A percentile compares a stretch with the other conserved stretches of the same genome.
phyloP scores from a whole-genome alignment of 176 grass and related monocot genomes.

The Pharus latifolius region DNA sequence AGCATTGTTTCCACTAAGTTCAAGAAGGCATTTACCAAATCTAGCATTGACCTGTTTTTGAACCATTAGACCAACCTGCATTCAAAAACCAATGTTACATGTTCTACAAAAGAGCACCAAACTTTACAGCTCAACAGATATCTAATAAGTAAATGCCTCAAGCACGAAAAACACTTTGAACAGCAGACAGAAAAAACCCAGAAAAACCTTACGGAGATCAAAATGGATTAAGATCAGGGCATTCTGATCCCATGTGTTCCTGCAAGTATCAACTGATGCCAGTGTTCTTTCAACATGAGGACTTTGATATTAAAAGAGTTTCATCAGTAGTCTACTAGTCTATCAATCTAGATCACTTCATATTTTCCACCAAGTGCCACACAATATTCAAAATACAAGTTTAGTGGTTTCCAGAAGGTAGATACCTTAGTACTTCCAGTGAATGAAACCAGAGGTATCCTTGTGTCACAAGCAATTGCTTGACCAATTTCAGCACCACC shows the following conservation, averaged over 20 bases:
- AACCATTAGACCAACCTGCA: constrained; percentile 83
- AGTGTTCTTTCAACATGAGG: too few species aligned
- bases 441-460: constrained; percentile 92
- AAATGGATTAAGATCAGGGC: background rate
- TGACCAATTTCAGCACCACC: constrained; percentile 84
- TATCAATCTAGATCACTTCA: background rate
- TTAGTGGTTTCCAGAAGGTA: background rate
- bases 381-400: background rate
- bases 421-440: constrained; percentile 92
- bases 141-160: background rate
- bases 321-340: too few species aligned
- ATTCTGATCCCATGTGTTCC: background rate
- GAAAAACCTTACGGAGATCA: background rate
- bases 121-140: background rate
- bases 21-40: constrained; percentile 96
- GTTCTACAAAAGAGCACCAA: background rate
- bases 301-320: too few species aligned
- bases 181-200: background rate
- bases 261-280: too few species aligned
- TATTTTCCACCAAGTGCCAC: background rate
- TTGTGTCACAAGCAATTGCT: constrained; percentile 67
- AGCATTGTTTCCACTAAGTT: constrained; percentile 99
- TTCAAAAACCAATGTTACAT: constrained; percentile 4
- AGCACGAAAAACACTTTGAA: background rate
- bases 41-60: constrained; percentile 67